Evolutionary conservation across 169 alveolate species (phyloP).

Genomic region (Neospora caninum): DNA sequence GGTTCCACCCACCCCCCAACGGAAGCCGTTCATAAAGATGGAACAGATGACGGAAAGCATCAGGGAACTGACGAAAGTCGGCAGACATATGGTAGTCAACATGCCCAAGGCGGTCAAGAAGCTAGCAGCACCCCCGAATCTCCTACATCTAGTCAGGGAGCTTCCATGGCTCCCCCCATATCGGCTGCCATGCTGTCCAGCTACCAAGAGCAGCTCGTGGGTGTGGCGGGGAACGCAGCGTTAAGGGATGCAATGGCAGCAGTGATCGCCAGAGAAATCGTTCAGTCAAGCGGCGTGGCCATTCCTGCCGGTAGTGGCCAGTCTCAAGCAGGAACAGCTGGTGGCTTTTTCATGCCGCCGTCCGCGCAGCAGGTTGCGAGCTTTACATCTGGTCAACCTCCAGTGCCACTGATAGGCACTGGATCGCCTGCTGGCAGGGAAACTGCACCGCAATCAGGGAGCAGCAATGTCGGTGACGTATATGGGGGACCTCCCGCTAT

Average conservation of each 20-base stretch:
- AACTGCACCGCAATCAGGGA: neutral
- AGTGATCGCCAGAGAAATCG: neutral
- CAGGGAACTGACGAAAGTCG: neutral
- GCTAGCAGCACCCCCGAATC: neutral
- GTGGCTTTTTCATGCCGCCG: neutral
- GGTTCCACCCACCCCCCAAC: too few relatives aligned
- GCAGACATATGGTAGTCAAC: neutral
- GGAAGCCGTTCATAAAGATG: neutral
- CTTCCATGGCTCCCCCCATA: neutral
- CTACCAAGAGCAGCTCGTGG: neutral
- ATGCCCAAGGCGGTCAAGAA: neutral
- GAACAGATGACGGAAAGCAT: neutral
- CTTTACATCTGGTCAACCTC: neutral
- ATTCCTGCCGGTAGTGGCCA: too few relatives aligned
- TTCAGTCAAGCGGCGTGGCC: too few relatives aligned
- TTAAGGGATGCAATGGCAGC: neutral
- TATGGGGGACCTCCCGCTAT: constrained; percentile 4
- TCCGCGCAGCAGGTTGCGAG: neutral
- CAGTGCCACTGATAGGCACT: neutral
- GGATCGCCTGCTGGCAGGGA: neutral
- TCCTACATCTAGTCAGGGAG: neutral
- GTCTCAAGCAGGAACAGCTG: too few relatives aligned
- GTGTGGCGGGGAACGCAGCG: neutral
- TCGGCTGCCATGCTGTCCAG: neutral
- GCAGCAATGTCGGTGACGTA: neutral